Base-by-base conservation (phyloP, 257 asterid species). In the Lavandula angustifolia region DNA sequence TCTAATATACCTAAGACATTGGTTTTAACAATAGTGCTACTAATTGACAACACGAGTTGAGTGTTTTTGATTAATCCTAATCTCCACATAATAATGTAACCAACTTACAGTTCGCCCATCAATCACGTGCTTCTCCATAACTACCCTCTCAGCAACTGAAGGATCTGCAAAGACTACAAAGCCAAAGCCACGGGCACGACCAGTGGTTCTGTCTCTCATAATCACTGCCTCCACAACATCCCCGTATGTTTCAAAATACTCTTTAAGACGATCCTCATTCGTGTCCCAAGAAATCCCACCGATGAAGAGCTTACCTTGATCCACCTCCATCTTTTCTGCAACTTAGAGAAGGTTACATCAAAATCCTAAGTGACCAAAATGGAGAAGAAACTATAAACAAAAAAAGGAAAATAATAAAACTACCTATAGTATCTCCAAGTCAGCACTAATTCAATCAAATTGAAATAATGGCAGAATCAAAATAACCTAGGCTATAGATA, bases 231-330 rank as follows among this genome's bases (percentile, higher is more conserved):
- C 95, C 49, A 79, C 84, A 61, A 88, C 89, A 71, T 86, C 89
- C 17, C 96, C 96, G 67, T 77, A 86, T 4, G 77, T 71, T 52
- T 80, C 74, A 59, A 88, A 88, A 75, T 88, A 86, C 68, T 86
- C 95, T 71, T 62, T 88, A 47, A 88, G 81, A 60, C 86, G 84
- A 72, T 85, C 94, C 79, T 85, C 96, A 75, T 85, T 80, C 3
- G 96, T 86, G 75, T 85, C 95, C 96, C 96, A 86, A 51, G 96
- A 85, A 63, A 88, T 88, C 78, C 96, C 96, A 75, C 96, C 96
- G 16, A 88, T 71, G 64, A 88, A 88, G 42, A 88, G 82, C 81
- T 88, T 88, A 51, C 95, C 88, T 79, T 81, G 89, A 79, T 87
- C 95, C 64, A 82, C 61, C 79, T 86, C 95, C 95, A 86, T 84